phyloP scores from a whole-genome alignment of 2,329 filamentous ascomycete species.

The Pseudogymnoascus sp. region DNA sequence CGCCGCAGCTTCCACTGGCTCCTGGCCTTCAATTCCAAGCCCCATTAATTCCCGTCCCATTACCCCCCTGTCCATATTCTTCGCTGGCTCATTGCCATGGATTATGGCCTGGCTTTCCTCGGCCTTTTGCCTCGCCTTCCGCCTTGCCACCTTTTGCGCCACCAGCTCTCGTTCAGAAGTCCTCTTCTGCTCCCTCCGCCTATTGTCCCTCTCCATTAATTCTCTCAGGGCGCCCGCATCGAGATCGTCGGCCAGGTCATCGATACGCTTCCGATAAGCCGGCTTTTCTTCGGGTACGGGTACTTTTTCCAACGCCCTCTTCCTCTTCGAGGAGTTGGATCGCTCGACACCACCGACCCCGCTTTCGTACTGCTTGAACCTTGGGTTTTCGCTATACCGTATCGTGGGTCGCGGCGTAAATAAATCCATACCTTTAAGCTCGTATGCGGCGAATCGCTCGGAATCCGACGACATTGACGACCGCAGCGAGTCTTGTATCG shows the following conservation, averaged over 20 bases:
- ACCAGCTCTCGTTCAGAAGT: constrained; percentile 59
- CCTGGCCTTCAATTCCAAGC: constrained; percentile 43
- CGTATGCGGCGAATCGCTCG: constrained; percentile 64
- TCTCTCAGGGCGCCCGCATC: constrained; percentile 78
- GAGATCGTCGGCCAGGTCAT: constrained; percentile 74
- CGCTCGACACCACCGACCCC: constrained; percentile 32
- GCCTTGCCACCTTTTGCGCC: constrained; percentile 55
- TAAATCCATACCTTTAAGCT: constrained; percentile 70
- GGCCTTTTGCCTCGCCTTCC: constrained; percentile 58
- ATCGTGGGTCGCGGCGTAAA: constrained; percentile 80
- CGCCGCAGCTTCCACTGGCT: not conserved
- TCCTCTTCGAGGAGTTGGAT: constrained; percentile 41
- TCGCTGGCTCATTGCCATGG: constrained; percentile 43
- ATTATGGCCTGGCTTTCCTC: constrained; percentile 49
- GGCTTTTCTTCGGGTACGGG: constrained; percentile 54
- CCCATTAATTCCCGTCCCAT: constrained; percentile 50
- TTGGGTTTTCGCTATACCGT: constrained; percentile 60
- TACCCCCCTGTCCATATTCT: constrained; percentile 53
- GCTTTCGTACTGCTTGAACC: constrained; percentile 42
- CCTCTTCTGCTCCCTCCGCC: constrained; percentile 68
- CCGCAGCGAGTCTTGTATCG: constrained; percentile 64
- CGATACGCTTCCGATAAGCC: constrained; percentile 53
- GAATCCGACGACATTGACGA: constrained; percentile 69
- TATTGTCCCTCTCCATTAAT: constrained; percentile 80
- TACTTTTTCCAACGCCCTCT: constrained; percentile 35